A percentile compares a stretch with the other conserved stretches of the same genome.
Evolutionary conservation across 2,329 filamentous ascomycete species (phyloP).

Genomic region (Paraconiothyrium brasiliense): DNA sequence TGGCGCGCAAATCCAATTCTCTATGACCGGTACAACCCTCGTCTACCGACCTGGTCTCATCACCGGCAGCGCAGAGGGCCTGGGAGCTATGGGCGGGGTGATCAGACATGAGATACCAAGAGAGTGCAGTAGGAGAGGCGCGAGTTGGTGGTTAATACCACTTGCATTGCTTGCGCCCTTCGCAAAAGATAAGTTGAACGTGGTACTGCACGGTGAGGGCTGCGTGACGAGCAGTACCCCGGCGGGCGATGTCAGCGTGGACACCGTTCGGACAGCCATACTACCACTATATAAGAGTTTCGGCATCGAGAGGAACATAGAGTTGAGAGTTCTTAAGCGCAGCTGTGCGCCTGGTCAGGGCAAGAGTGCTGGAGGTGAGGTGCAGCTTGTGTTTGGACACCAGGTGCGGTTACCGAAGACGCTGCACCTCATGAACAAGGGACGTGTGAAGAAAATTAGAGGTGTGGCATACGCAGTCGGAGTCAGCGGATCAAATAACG

Average conservation of each 20-base stretch:
- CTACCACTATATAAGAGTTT: conserved; percentile 90
- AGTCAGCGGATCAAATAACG: conserved; percentile 91
- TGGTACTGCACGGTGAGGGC: conserved; percentile 87
- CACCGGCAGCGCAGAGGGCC: conserved; percentile 80
- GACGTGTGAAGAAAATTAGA: conserved; percentile 85
- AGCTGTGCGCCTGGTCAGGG: conserved; percentile 76
- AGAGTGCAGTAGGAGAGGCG: conserved; percentile 78
- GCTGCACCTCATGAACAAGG: conserved; percentile 84
- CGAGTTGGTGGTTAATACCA: conserved; percentile 91
- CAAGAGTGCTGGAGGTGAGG: conserved; percentile 84
- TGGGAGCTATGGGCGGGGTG: conserved; percentile 76
- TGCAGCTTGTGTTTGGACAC: conserved; percentile 93
- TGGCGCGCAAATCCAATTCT: conserved; percentile 93
- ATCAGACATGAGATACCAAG: conserved; percentile 83
- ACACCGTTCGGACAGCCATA: conserved; percentile 92
- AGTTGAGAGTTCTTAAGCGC: conserved; percentile 81
- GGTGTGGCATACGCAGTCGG: conserved; percentile 95
- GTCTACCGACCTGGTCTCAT: conserved; percentile 93
- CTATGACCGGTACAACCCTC: conserved; percentile 92
- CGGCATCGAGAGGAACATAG: conserved; percentile 86
- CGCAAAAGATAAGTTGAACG: conserved; percentile 88
- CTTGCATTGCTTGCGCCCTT: conserved; percentile 92
- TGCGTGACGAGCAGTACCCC: conserved; percentile 90
- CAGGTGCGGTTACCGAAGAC: conserved; percentile 95
- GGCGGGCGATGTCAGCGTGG: conserved; percentile 86